Evolutionary conservation across 1,284 basidiomycete species (phyloP), one percentile per base, ranked within the genome.

Genomic region (Ceratobasidium sp.): DNA sequence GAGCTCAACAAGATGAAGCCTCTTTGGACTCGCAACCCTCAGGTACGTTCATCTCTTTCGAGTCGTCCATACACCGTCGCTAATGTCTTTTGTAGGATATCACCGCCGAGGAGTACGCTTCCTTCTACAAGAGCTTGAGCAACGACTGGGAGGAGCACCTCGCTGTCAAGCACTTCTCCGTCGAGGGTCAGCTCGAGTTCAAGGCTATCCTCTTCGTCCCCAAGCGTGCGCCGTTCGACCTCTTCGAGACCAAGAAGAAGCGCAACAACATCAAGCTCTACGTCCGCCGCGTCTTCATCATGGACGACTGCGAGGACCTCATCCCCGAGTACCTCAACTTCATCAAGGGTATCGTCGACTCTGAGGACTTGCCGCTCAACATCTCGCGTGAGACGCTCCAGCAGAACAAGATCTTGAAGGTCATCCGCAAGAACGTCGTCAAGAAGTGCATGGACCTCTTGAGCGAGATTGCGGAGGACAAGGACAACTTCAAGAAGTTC

Each of bases 231-330:
- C 96, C 97, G 72, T 99, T 99, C 84, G 98, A 99, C 82, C 91
- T 99, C 83, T 99, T 99, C 85, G 98, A 99, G 88, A 94, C 93
- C 78, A 99, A 99, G 93, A 99, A 99, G 94, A 99, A 99, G 91
- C 94, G 97, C 81, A 98, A 98, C 90, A 99, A 98, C 93, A 98
- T 99, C 89, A 99, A 99, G 88, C 95, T 99, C 83, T 99, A 99
- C 83, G 98, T 99, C 79, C 96, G 98, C 86, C 95, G 98, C 75
- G 97, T 99, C 80, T 99, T 99, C 88, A 99, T 99, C 88, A 98
- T 98, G 94, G 97, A 99, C 85, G 97, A 99, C 86, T 98, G 96
- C 83, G 98, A 99, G 86, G 98, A 99, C 81, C 87, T 99, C 82
- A 98, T 99, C 81, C 98, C 98, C 80, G 98, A 99, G 85, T 99